A percentile compares a stretch with the other conserved stretches of the same genome.
Conservation (phyloP, 371 early-diverging fungal species). For the Mortierella sp. region DNA sequence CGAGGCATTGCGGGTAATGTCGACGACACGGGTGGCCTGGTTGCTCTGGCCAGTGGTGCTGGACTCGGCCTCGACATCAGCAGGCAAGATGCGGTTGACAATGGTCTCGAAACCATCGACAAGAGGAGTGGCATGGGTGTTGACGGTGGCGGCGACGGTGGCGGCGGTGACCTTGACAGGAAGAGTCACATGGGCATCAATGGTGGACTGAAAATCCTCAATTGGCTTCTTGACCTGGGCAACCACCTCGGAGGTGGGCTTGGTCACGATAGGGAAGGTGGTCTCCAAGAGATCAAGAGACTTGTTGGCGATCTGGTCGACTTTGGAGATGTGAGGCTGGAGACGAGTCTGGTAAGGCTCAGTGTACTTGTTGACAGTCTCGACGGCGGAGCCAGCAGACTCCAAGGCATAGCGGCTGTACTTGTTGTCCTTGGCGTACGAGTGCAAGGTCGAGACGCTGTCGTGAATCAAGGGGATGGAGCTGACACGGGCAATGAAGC, state of each 20-base stretch:
- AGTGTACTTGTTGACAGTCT: constrained; percentile 57
- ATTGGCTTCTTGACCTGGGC: constrained; percentile 61
- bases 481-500: constrained; percentile 65
- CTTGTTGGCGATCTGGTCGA: constrained; percentile 69
- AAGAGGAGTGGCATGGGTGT: constrained; percentile 44
- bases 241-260: constrained; percentile 72
- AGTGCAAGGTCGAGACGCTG: constrained; percentile 59
- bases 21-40: constrained; percentile 52
- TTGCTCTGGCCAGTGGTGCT: constrained; percentile 35
- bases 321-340: constrained; percentile 63
- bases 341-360: constrained; percentile 61
- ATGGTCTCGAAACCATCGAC: constrained; percentile 47
- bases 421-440: constrained; percentile 65
- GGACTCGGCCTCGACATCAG: constrained; percentile 31
- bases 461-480: constrained; percentile 74
- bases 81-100: constrained; percentile 51
- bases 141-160: constrained; percentile 28
- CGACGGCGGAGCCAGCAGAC: constrained; percentile 58
- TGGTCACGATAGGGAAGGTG: constrained; percentile 69
- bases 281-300: constrained; percentile 74
- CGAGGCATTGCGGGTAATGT: constrained; percentile 47
- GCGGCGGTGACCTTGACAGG: constrained; percentile 48
- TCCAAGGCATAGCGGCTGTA: constrained; percentile 66
- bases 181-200: constrained; percentile 45
- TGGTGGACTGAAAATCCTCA: constrained; percentile 52